Evolutionary conservation across 805 yeast species (phyloP).

Genomic region (Ogataea polymorpha): DNA sequence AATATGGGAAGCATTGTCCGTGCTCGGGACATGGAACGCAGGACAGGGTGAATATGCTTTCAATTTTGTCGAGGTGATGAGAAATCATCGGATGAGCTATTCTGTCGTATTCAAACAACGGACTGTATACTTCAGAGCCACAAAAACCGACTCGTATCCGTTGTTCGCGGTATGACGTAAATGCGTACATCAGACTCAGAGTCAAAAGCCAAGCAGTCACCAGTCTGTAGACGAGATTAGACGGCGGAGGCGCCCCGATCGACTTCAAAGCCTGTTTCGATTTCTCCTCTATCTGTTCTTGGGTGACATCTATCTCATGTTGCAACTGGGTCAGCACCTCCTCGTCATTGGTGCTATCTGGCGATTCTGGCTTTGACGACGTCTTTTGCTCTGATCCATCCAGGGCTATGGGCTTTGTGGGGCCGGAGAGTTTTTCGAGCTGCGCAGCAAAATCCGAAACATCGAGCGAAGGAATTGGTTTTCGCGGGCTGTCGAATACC

Average conservation of each 20-base stretch:
- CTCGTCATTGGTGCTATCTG: conserved; percentile 8
- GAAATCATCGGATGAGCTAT: conserved; percentile 9
- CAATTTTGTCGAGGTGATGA: conserved; percentile 36
- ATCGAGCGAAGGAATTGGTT: conserved; percentile 7
- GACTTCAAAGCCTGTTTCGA: conserved; percentile 8
- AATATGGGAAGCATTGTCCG: conserved; percentile 66
- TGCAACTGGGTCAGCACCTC: conserved; percentile 7
- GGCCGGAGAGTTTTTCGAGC: conserved; percentile 14
- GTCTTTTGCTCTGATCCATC: neutral
- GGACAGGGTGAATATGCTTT: conserved; percentile 50
- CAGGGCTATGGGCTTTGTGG: conserved; percentile 8
- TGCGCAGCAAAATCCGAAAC: conserved; percentile 16
- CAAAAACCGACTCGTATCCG: conserved; percentile 69
- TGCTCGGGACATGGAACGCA: conserved; percentile 83
- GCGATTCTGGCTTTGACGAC: neutral
- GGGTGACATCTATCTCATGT: conserved; percentile 9
- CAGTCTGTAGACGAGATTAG: conserved; percentile 10
- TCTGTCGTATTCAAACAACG: conserved; percentile 26
- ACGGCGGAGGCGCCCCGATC: conserved; percentile 3
- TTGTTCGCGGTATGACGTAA: conserved; percentile 47
- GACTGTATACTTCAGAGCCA: conserved; percentile 54
- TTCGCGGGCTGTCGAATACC: conserved; percentile 10
- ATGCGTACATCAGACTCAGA: conserved; percentile 12
- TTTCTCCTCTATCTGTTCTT: conserved; percentile 8
- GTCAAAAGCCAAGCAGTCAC: conserved; percentile 15